Evolutionary conservation across 257 asterid genomes (phyloP), one percentile per base, ranked within the genome.

Genomic region (Plantago major): DNA sequence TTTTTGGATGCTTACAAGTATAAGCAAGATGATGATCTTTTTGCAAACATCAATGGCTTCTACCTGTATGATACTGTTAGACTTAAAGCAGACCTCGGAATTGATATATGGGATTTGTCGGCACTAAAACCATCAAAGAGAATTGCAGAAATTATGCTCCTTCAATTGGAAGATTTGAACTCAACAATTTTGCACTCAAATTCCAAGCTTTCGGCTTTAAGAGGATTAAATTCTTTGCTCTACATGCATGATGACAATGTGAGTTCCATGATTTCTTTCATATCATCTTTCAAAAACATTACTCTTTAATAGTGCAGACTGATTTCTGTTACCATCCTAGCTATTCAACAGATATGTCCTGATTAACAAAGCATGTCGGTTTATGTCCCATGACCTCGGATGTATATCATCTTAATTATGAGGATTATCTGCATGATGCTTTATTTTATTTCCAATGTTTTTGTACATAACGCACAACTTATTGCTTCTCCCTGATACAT

Each of bases 161-260:
- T 64, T 63, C 84, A 67, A 65, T 72, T 85, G 82, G 81, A 81
- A 73, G 81, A 87, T 65, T 76, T 66, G 50, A 93, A 93, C 75
- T 72, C 82, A 47, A 74, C 70, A 82, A 69, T 76, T 55, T 54
- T 85, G 74, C 74, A 66, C 65, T 69, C 81, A 62, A 73, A 67
- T 46, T 76, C 95, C 69, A 89, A 89, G 81, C 88, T 83, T 71
- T 81, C 84, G 46, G 94, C 99, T 70, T 66, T 89, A 72, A 78
- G 82, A 71, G 82, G 94, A 67, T 78, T 93, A 71, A 73, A 74
- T 54, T 69, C 85, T 63, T 66, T 87, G 68, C 57, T 93, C 54
- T 79, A 83, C 63, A 72, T 93, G 82, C 75, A 47, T 54, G 84
- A 76, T 64, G 74, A 70, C 55, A 53, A 68, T 67, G 95, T 79